Evolutionary conservation across 2,329 filamentous ascomycete species (phyloP).

Genomic region (Cladophialophora chaetospira): DNA sequence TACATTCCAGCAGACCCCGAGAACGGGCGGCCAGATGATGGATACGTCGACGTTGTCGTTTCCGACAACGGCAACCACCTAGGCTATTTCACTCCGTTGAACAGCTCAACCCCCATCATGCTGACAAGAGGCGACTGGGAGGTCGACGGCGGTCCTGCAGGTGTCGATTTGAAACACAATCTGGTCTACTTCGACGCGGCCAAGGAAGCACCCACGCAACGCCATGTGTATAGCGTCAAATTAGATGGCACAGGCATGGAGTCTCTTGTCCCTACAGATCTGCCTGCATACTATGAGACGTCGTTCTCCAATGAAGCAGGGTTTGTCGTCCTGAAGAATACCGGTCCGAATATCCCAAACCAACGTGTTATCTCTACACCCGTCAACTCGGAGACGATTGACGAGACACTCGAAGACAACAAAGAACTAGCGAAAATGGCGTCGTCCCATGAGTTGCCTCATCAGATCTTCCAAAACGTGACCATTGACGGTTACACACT

Average conservation of each 20-base stretch:
- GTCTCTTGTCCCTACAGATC: slow-evolving; percentile 71
- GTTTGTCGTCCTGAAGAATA: slow-evolving; percentile 81
- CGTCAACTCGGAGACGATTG: slow-evolving; percentile 64
- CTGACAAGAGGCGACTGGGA: slow-evolving; percentile 92
- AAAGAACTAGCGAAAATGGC: slow-evolving; percentile 67
- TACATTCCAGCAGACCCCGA: slow-evolving; percentile 81
- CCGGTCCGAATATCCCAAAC: slow-evolving; percentile 83
- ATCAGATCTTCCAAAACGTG: slow-evolving; percentile 78
- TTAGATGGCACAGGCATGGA: slow-evolving; percentile 75
- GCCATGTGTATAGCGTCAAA: slow-evolving; percentile 87
- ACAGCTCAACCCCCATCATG: slow-evolving; percentile 78
- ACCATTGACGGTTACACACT: slow-evolving; percentile 77
- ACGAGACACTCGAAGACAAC: slow-evolving; percentile 78
- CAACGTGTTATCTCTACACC: slow-evolving; percentile 88
- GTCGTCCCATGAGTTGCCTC: slow-evolving; percentile 76
- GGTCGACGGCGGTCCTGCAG: slow-evolving; percentile 80
- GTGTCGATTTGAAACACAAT: slow-evolving; percentile 80
- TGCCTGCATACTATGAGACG: slow-evolving; percentile 75
- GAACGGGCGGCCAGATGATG: slow-evolving; percentile 76
- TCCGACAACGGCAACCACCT: slow-evolving; percentile 86
- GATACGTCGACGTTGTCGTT: slow-evolving; percentile 90
- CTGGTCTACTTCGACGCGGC: slow-evolving; percentile 89
- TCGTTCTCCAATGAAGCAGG: slow-evolving; percentile 83
- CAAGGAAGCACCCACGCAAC: slow-evolving; percentile 82
- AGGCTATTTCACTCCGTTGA: slow-evolving; percentile 87